phyloP scores from a whole-genome alignment of 1,284 basidiomycete genomes.

The Cryptococcus sp. region DNA sequence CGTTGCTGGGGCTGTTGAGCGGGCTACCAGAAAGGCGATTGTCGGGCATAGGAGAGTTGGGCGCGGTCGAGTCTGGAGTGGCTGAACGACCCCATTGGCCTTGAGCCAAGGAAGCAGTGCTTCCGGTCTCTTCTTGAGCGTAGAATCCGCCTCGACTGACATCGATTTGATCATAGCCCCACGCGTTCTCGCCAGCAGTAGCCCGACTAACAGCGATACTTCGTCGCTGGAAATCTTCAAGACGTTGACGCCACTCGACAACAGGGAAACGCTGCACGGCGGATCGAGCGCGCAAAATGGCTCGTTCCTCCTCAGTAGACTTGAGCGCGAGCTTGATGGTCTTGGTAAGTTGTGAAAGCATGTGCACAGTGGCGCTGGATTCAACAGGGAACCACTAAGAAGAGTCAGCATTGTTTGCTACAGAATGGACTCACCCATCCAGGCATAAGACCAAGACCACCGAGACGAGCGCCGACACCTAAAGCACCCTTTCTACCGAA shows the following conservation, averaged over 20 bases:
- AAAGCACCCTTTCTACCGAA: conserved; percentile 93
- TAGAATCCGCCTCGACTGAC: conserved; percentile 29
- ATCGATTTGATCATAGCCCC: conserved; percentile 57
- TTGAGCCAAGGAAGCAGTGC: conserved; percentile 34
- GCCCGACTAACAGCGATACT: conserved; percentile 72
- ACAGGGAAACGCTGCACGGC: conserved; percentile 94
- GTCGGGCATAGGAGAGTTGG: conserved; percentile 40
- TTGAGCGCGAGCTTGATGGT: conserved; percentile 91
- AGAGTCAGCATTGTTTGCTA: conserved; percentile 1
- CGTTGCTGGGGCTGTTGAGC: conserved; percentile 21
- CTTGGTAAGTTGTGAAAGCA: conserved; percentile 91
- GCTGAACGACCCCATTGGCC: conserved; percentile 55
- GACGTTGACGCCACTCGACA: conserved; percentile 91
- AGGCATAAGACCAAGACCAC: conserved; percentile 92
- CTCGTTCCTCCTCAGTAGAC: conserved; percentile 84
- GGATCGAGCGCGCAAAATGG: conserved; percentile 84
- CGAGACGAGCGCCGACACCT: conserved; percentile 86
- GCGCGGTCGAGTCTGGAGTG: conserved; percentile 45
- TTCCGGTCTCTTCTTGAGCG: conserved; percentile 35
- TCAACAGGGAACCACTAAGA: conserved; percentile 90
- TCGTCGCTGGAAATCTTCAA: conserved; percentile 89
- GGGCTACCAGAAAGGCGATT: too few relatives aligned
- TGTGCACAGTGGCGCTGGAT: conserved; percentile 82
- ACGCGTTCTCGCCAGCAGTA: conserved; percentile 70
- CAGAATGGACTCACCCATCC: conserved; percentile 74